Conservation (phyloP, 352 stramenopile species). For the Pythium biforme region DNA sequence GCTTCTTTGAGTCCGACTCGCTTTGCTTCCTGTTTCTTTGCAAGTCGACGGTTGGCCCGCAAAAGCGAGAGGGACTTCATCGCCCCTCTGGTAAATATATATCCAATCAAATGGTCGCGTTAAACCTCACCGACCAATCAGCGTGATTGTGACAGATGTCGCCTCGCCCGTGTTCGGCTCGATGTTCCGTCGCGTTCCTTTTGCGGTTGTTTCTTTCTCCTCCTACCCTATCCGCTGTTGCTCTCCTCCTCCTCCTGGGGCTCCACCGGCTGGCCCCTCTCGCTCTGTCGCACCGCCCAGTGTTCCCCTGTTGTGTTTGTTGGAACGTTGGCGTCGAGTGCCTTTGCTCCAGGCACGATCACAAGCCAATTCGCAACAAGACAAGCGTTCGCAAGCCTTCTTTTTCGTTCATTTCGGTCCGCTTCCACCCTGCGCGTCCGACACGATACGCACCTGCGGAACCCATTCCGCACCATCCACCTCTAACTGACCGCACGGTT, state of each 20-base stretch:
- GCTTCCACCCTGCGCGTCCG: neutral
- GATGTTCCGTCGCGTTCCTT: constrained; percentile 32
- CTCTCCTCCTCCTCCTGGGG: no score
- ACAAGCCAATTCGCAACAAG: constrained; percentile 20
- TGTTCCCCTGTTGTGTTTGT: constrained; percentile 10
- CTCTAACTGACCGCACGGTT: no score
- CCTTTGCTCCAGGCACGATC: neutral
- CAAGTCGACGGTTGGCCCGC: neutral
- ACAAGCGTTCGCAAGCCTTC: constrained; percentile 8
- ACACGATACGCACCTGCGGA: no score
- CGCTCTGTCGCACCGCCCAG: neutral
- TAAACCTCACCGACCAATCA: constrained; percentile 14
- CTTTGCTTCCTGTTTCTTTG: constrained; percentile 3
- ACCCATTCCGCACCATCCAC: neutral
- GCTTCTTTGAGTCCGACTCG: constrained; percentile 19
- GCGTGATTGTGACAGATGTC: constrained; percentile 4
- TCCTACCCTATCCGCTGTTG: constrained; percentile 13
- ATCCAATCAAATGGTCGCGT: neutral
- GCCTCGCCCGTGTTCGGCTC: constrained; percentile 19
- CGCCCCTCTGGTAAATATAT: neutral
- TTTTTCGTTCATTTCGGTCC: no score
- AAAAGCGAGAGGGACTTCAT: constrained; percentile 10
- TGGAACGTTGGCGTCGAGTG: neutral
- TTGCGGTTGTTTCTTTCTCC: constrained; percentile 16
- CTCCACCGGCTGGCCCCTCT: no score